A percentile compares a stretch with the other conserved stretches of the same genome.
Evolutionary conservation across 768 basidiomycete genomes (phyloP).

Genomic region (Mycena floridula): DNA sequence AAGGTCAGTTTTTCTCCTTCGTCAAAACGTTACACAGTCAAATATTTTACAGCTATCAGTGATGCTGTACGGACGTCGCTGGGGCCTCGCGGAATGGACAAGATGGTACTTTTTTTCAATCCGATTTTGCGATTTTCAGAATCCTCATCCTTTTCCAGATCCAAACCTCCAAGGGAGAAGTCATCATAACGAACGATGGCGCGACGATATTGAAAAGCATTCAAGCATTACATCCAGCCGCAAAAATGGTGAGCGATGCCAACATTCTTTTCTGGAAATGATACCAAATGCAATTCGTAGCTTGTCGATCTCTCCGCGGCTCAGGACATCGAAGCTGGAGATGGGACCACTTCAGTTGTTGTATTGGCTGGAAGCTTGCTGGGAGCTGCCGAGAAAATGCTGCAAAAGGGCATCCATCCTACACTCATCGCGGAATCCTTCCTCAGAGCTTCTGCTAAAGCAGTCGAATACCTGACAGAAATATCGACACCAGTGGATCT

Average conservation of each 20-base stretch:
- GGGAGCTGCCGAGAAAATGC: slow-evolving; percentile 93
- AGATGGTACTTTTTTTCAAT: slow-evolving; percentile 93
- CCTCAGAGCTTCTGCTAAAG: slow-evolving; percentile 84
- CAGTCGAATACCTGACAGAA: slow-evolving; percentile 90
- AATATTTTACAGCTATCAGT: slow-evolving; percentile 67
- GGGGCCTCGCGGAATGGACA: slow-evolving; percentile 98
- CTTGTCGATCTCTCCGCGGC: slow-evolving; percentile 96
- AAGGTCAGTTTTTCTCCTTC: slow-evolving; percentile 47
- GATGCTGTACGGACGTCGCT: slow-evolving; percentile 96
- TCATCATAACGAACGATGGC: slow-evolving; percentile 97
- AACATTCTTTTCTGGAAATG: slow-evolving; percentile 1
- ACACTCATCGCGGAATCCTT: slow-evolving; percentile 97
- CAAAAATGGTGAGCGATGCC: slow-evolving; percentile 81
- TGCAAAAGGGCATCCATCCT: slow-evolving; percentile 95
- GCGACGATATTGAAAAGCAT: slow-evolving; percentile 96
- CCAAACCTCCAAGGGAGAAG: slow-evolving; percentile 93
- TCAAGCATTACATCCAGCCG: slow-evolving; percentile 95
- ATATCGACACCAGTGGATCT: slow-evolving; percentile 91
- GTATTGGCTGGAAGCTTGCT: slow-evolving; percentile 92
- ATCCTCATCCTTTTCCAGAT: slow-evolving; percentile 50
- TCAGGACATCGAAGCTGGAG: slow-evolving; percentile 97
- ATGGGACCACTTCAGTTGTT: slow-evolving; percentile 97
- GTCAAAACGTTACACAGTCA: slow-evolving; percentile 10
- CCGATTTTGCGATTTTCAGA: background rate
- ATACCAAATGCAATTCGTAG: slow-evolving; percentile 32